These are phyloP conservation scores for Nothophytophthora sp. DNA, from an alignment of 352 stramenopile species.

Conservation along the genomic window DNA sequence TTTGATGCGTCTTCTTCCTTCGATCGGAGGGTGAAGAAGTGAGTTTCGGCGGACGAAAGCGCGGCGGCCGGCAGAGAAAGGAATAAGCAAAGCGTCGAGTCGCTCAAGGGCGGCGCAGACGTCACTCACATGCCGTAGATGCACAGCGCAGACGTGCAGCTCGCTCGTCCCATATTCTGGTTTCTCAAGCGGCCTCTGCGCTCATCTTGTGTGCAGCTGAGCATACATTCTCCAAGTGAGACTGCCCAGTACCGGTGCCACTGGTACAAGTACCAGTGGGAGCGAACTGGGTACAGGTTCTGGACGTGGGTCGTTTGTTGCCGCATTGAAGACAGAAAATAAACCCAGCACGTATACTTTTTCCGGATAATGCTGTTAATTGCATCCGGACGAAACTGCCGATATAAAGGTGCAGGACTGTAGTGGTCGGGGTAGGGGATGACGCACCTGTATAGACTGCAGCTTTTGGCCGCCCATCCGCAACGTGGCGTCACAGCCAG, in stretches of 20 bases:
- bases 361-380: no score
- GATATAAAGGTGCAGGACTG: no score
- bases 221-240: slow-evolving; percentile 30
- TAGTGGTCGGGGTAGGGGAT: no score
- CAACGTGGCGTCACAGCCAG: no score
- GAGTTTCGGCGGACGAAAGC: neutral
- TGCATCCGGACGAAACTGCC: no score
- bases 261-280: neutral
- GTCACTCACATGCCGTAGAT: neutral
- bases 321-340: slow-evolving; percentile 2
- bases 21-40: neutral
- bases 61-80: neutral
- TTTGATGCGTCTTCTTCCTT: no score
- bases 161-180: slow-evolving; percentile 8
- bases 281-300: neutral
- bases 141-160: slow-evolving; percentile 5
- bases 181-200: no score
- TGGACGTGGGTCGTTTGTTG: neutral
- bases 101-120: no score
- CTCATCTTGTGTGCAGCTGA: slow-evolving; percentile 19
- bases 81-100: no score
- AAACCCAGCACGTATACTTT: no score
- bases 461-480: no score
- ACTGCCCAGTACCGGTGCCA: neutral
- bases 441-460: no score